Conservation (phyloP, 768 basidiomycete genomes). For the Floccularia luteovirens region DNA sequence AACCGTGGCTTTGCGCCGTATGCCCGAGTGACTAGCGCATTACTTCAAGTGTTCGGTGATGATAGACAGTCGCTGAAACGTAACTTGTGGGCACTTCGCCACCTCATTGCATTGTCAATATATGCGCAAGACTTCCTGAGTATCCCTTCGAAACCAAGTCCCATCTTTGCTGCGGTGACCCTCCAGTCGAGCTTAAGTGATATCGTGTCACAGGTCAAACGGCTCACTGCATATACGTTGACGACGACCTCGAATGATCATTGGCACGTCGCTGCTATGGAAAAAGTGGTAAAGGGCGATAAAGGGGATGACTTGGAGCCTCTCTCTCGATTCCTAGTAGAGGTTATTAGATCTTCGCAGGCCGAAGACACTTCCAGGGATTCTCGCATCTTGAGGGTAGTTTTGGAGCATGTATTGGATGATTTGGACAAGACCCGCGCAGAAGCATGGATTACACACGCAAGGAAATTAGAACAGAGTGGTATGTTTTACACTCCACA, state of each 20-base stretch:
- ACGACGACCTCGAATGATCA: conserved; percentile 34
- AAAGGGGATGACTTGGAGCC: too few relatives aligned
- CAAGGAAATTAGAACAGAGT: conserved; percentile 50
- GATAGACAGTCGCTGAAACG: conserved; percentile 55
- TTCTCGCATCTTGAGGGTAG: conserved; percentile 47
- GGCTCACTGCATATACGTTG: conserved; percentile 58
- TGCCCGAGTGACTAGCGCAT: conserved; percentile 49
- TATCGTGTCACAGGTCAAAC: conserved; percentile 39
- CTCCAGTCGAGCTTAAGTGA: conserved; percentile 25
- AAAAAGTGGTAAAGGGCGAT: conserved; percentile 10
- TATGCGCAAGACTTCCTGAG: conserved; percentile 57
- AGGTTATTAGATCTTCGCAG: conserved; percentile 19
- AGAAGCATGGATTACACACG: conserved; percentile 73
- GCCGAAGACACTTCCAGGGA: conserved; percentile 43
- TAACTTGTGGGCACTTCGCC: conserved; percentile 62
- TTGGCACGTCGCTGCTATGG: conserved; percentile 42
- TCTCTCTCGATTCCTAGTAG: conserved; percentile 20
- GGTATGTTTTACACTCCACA: conserved; percentile 35
- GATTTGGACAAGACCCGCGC: conserved; percentile 58
- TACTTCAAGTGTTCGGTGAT: conserved; percentile 45
- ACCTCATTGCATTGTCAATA: conserved; percentile 54
- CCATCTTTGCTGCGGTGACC: conserved; percentile 36
- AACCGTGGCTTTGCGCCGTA: conserved; percentile 51
- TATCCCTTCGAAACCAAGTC: conserved; percentile 38
- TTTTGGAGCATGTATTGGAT: conserved; percentile 54